phyloP scores from a whole-genome alignment of 257 asterid genomes.

The Leptodermis oblonga region DNA sequence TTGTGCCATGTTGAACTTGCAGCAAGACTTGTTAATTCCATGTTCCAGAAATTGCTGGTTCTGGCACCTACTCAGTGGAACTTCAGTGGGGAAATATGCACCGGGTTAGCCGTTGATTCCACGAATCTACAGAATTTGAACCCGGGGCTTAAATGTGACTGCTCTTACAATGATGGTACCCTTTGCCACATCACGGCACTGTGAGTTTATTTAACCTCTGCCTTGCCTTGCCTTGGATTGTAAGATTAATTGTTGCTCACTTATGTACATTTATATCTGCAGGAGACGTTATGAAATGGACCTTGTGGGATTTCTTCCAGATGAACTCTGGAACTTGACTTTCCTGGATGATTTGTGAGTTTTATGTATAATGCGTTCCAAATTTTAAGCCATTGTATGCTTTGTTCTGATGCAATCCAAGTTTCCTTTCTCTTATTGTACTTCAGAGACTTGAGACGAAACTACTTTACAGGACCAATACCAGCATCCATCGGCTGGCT shows the following conservation, averaged over 20 bases:
- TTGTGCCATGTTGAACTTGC: conserved; percentile 26
- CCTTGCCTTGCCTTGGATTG: no score
- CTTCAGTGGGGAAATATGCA: conserved; percentile 56
- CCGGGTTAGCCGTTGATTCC: conserved; percentile 51
- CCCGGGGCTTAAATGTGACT: conserved; percentile 62
- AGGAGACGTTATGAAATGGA: conserved; percentile 4
- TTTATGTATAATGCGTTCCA: no score
- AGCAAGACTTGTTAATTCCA: conserved; percentile 44
- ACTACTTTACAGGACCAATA: conserved; percentile 57
- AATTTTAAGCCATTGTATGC: no score
- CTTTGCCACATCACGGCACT: conserved; percentile 32
- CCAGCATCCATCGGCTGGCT: conserved; percentile 52
- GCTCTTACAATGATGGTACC: conserved; percentile 37
- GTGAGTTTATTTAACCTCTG: background rate
- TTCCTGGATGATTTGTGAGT: conserved; percentile 15
- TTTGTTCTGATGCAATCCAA: background rate
- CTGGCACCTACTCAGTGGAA: conserved; percentile 48
- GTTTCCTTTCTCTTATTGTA: background rate
- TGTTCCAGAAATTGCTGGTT: conserved; percentile 40
- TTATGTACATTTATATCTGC: no score
- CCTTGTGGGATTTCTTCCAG: background rate
- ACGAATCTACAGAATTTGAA: conserved; percentile 12
- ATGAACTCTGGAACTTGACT: conserved; percentile 7
- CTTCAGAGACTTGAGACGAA: conserved; percentile 51
- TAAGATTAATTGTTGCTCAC: background rate